These are phyloP conservation scores for Harringtonia aguacate DNA, from an alignment of 2,329 filamentous ascomycete genomes.

Conservation along the genomic window DNA sequence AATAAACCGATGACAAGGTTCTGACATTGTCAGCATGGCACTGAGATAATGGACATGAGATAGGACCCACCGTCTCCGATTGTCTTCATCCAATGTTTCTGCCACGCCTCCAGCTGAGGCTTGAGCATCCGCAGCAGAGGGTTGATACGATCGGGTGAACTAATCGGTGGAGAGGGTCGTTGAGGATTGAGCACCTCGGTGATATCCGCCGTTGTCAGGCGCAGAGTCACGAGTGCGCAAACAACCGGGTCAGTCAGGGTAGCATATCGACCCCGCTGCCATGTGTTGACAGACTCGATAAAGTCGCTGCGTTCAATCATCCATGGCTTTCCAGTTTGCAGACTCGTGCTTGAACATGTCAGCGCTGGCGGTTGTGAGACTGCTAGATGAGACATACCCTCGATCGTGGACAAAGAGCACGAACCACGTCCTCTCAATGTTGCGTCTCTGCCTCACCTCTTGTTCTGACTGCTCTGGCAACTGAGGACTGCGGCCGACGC, in stretches of 20 bases:
- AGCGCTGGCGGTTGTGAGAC: too few species aligned
- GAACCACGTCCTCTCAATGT: neutral
- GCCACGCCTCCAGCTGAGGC: too few species aligned
- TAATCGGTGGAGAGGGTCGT: neutral
- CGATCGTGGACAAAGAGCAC: neutral
- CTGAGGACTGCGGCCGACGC: too few species aligned
- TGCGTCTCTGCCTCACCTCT: neutral
- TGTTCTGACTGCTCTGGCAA: too few species aligned
- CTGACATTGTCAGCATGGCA: too few species aligned
- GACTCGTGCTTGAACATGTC: constrained; percentile 25
- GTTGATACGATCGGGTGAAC: constrained; percentile 8
- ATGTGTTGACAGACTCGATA: constrained; percentile 23
- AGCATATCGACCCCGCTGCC: constrained; percentile 21
- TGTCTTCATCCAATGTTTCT: too few species aligned
- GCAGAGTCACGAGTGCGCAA: neutral
- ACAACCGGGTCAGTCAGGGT: constrained; percentile 4
- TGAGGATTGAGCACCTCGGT: neutral
- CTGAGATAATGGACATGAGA: too few species aligned
- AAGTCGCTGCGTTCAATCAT: constrained; percentile 29
- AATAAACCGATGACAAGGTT: too few species aligned
- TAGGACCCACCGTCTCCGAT: too few species aligned
- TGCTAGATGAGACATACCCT: too few species aligned
- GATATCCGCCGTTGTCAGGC: neutral
- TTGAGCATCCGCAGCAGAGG: constrained; percentile 15
- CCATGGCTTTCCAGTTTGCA: constrained; percentile 29